A percentile compares a stretch with the other conserved stretches of the same genome.
phyloP scores from a whole-genome alignment of 495 filamentous ascomycete genomes.

The Lasiosphaeria hispida region DNA sequence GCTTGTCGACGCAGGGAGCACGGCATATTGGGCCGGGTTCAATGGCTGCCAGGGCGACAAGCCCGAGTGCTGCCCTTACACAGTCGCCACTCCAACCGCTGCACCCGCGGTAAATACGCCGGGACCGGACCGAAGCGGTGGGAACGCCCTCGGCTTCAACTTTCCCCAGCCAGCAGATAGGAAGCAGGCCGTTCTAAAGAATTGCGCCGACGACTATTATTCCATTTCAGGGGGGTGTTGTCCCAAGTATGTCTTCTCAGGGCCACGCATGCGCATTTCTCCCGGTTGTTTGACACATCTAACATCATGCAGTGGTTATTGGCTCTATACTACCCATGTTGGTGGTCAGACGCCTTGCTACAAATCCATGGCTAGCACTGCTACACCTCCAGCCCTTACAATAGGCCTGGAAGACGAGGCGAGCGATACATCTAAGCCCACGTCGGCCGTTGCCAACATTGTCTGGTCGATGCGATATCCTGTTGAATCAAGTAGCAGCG shows the following conservation, averaged over 20 bases:
- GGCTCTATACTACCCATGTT: slow-evolving; percentile 23
- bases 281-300: not conserved
- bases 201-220: slow-evolving; percentile 30
- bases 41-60: slow-evolving; percentile 25
- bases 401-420: slow-evolving; percentile 10
- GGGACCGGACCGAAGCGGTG: not conserved
- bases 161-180: slow-evolving; percentile 21
- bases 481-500: slow-evolving; percentile 12
- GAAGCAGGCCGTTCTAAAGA: slow-evolving; percentile 6
- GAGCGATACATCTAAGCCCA: slow-evolving; percentile 19
- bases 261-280: not conserved
- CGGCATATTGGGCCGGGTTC: slow-evolving; percentile 27
- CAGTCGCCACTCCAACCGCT: slow-evolving; percentile 12
- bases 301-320: slow-evolving; percentile 18
- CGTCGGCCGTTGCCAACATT: slow-evolving; percentile 31
- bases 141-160: slow-evolving; percentile 9
- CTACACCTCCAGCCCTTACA: slow-evolving; percentile 19
- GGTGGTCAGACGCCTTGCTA: slow-evolving; percentile 30
- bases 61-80: slow-evolving; percentile 31
- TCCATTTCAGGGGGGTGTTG: slow-evolving; percentile 29
- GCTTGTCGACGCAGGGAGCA: slow-evolving; percentile 25
- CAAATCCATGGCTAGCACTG: slow-evolving; percentile 12
- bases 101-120: not conserved
- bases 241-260: slow-evolving; percentile 20
- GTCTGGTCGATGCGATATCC: slow-evolving; percentile 29